Percentiles rank a stretch among this genome's conserved stretches.
These are phyloP conservation scores for Entoloma clypeatum DNA, from an alignment of 1,284 basidiomycete genomes.

Conservation along the genomic window DNA sequence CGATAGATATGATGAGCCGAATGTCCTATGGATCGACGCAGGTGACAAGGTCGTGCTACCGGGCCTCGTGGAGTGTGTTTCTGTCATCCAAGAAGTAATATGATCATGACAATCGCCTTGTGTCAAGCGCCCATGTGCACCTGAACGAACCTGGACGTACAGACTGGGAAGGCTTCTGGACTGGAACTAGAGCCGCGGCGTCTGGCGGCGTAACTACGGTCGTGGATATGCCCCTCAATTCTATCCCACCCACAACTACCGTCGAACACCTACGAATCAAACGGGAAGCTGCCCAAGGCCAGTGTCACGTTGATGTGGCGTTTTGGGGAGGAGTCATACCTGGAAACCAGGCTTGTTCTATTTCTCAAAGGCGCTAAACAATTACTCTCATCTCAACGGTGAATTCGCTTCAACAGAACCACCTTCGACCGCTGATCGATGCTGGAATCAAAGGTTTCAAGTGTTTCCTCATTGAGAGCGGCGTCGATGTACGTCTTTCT, in stretches of 20 bases:
- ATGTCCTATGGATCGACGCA: constrained; percentile 56
- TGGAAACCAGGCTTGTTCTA: constrained; percentile 64
- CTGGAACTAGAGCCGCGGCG: constrained; percentile 83
- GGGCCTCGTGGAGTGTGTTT: constrained; percentile 73
- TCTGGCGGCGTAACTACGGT: constrained; percentile 90
- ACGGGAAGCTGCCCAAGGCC: constrained; percentile 61
- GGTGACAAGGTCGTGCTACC: constrained; percentile 71
- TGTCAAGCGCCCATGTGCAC: constrained; percentile 80
- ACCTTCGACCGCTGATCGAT: constrained; percentile 66
- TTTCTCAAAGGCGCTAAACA: constrained; percentile 1
- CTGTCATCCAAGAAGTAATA: constrained; percentile 7
- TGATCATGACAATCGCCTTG: constrained; percentile 16
- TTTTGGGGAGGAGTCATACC: constrained; percentile 97
- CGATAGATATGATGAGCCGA: constrained; percentile 19
- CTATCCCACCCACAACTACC: constrained; percentile 90
- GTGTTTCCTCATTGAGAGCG: constrained; percentile 91
- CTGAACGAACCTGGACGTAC: constrained; percentile 90
- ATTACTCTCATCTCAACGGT: not conserved
- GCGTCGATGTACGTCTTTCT: constrained; percentile 67
- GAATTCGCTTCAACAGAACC: constrained; percentile 37
- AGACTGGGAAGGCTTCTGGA: constrained; percentile 92
- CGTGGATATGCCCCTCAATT: constrained; percentile 95
- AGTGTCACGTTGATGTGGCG: constrained; percentile 82
- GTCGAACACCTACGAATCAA: constrained; percentile 71
- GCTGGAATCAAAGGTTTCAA: constrained; percentile 92